Percentiles rank a stretch among this genome's conserved stretches.
These are phyloP conservation scores for Saccharomycopsis vini DNA, from an alignment of 805 yeast species.

Conservation along the genomic window DNA sequence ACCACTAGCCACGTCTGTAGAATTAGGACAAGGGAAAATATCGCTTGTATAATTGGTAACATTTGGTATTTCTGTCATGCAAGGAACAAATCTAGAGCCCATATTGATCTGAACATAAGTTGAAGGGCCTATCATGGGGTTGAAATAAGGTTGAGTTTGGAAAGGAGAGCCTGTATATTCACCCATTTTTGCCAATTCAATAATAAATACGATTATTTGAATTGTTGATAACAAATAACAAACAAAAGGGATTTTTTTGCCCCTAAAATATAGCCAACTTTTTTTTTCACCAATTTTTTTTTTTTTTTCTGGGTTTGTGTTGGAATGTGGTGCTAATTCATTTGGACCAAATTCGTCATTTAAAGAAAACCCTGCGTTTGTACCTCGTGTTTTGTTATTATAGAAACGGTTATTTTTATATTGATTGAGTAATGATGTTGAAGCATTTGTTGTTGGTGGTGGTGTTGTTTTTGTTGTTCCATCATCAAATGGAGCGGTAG, in stretches of 20 bases:
- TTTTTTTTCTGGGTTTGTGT: conserved; percentile 1
- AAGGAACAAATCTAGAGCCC: conserved; percentile 66
- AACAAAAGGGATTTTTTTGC: conserved; percentile 16
- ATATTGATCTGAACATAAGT: conserved; percentile 53
- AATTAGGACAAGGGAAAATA: conserved; percentile 59
- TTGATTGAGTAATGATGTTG: conserved; percentile 15
- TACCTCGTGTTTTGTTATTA: conserved; percentile 11
- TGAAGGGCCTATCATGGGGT: conserved; percentile 76
- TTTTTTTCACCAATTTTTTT: conserved; percentile 2
- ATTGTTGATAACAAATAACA: conserved; percentile 30
- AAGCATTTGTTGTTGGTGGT: conserved; percentile 2
- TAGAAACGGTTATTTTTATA: conserved; percentile 17
- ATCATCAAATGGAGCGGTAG: conserved; percentile 6
- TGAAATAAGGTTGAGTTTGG: conserved; percentile 62
- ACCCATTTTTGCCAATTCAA: conserved; percentile 51
- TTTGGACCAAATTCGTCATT: conserved; percentile 17
- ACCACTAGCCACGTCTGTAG: conserved; percentile 45
- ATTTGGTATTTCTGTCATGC: conserved; percentile 47
- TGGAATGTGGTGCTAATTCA: conserved; percentile 15
- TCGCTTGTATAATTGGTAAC: conserved; percentile 40
- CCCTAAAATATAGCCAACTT: conserved; percentile 15
- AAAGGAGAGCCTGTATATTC: conserved; percentile 52
- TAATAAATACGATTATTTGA: conserved; percentile 50
- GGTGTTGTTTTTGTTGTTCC: too few relatives aligned
- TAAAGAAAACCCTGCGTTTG: conserved; percentile 16